These are phyloP conservation scores for Penicillium egyptiacum DNA, from an alignment of 495 filamentous ascomycete species.

Conservation along the genomic window DNA sequence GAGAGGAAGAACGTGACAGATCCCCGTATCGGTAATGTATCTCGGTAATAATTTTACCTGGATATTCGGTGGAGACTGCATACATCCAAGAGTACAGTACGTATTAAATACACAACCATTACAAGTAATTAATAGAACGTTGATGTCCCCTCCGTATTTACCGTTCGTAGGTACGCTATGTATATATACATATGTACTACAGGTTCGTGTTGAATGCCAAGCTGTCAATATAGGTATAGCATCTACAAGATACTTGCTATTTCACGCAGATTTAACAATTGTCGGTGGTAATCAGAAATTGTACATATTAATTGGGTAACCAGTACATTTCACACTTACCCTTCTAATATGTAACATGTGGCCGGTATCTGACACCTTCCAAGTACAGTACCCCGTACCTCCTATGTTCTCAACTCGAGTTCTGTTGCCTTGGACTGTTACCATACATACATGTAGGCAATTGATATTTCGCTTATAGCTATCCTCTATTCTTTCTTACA, in stretches of 20 bases:
- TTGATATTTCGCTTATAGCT: background rate
- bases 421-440: conserved; percentile 1
- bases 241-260: background rate
- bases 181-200: too few relatives aligned
- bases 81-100: background rate
- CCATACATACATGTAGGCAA: too few relatives aligned
- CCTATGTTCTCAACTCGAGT: background rate
- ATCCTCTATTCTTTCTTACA: background rate
- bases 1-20: conserved; percentile 23
- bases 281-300: background rate
- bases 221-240: too few relatives aligned
- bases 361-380: conserved; percentile 1
- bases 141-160: background rate
- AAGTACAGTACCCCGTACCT: background rate
- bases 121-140: background rate
- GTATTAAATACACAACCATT: background rate
- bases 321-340: background rate
- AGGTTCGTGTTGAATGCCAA: too few relatives aligned
- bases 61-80: background rate
- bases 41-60: background rate
- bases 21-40: conserved; percentile 7
- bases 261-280: background rate
- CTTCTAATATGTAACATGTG: background rate
- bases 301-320: background rate
- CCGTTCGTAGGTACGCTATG: too few relatives aligned